Base-by-base conservation (phyloP, 345 rosid genomes). In the Lumnitzera littorea region DNA sequence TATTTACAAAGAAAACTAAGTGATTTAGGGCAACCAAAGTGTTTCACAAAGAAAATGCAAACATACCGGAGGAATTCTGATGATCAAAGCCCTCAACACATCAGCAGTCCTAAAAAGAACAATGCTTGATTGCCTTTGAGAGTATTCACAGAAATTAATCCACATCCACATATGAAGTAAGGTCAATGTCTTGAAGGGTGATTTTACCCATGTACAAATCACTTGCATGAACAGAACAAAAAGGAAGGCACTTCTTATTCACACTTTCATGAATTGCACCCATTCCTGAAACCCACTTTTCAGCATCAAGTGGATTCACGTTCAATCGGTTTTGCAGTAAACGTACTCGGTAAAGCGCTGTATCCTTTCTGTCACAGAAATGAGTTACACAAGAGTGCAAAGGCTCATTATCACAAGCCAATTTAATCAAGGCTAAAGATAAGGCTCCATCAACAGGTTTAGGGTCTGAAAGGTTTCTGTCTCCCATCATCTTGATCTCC, bases 401-500 rank as follows among this genome's bases (percentile, higher is more conserved):
- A 15, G 88, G 78, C 79, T 84, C 90, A 51, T 23, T 17, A 13
- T 87, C 81, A 31, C 57, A 74, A 65, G 94, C 96, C 69, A 92
- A 73, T 78, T 94, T 82, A 62, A 78, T 79, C 65, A 92, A 72
- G 17, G 78, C 63, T 84, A 87, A 76, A 57, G 90, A 82, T 65
- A 92, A 61, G 67, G 79, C 74, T 23, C 94, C 91, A 61, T 92
- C 98, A 46, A 85, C 96, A 46, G 96, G 96, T 70, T 64, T 85
- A 8, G 94, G 96, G 61, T 89, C 87, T 8, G 87, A 72, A 67
- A 92, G 91, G 65, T 78, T 82, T 62, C 74, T 80, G 67, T 87
- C 96, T 68, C 98, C 96, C 94, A 89, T 87, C 96, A 92, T 92
- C 84, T 84, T 92, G 43, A 87, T 84, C 68, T 80, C 88, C 78